phyloP scores from a whole-genome alignment of 805 yeast genomes.

The Kurtzmaniella fragi region DNA sequence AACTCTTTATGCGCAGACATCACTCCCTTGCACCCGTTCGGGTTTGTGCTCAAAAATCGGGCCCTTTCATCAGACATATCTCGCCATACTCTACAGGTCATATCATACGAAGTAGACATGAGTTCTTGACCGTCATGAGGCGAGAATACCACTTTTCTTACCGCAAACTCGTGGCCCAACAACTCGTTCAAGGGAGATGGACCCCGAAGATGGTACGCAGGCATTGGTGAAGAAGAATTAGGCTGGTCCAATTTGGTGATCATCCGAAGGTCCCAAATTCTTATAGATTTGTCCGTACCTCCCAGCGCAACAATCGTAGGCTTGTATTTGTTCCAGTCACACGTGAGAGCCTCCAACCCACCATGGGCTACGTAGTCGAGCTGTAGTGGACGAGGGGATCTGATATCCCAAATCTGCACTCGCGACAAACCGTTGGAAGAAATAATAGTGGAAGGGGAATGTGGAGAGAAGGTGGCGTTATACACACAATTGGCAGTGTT shows the following conservation, averaged over 20 bases:
- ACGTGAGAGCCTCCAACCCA: slow-evolving; percentile 72
- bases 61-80: slow-evolving; percentile 63
- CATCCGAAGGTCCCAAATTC: slow-evolving; percentile 87
- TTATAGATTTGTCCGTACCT: slow-evolving; percentile 83
- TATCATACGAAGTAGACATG: slow-evolving; percentile 80
- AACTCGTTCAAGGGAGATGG: slow-evolving; percentile 74
- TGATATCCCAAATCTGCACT: slow-evolving; percentile 75
- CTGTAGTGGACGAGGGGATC: slow-evolving; percentile 60
- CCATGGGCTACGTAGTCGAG: slow-evolving; percentile 66
- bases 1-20: slow-evolving; percentile 80
- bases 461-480: slow-evolving; percentile 79
- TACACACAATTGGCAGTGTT: slow-evolving; percentile 61
- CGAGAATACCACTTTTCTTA: slow-evolving; percentile 79
- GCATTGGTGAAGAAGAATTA: slow-evolving; percentile 31
- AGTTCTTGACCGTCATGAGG: slow-evolving; percentile 76
- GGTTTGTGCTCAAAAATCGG: slow-evolving; percentile 30
- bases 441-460: slow-evolving; percentile 63
- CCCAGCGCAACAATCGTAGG: slow-evolving; percentile 77
- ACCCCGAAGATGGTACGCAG: slow-evolving; percentile 42
- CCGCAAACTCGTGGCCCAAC: slow-evolving; percentile 85
- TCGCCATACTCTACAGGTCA: slow-evolving; percentile 85
- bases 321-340: slow-evolving; percentile 91
- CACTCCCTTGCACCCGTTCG: slow-evolving; percentile 51
- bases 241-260: slow-evolving; percentile 37
- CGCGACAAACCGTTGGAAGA: slow-evolving; percentile 73